phyloP scores from a whole-genome alignment of 768 basidiomycete genomes.

The Jaapia argillacea region DNA sequence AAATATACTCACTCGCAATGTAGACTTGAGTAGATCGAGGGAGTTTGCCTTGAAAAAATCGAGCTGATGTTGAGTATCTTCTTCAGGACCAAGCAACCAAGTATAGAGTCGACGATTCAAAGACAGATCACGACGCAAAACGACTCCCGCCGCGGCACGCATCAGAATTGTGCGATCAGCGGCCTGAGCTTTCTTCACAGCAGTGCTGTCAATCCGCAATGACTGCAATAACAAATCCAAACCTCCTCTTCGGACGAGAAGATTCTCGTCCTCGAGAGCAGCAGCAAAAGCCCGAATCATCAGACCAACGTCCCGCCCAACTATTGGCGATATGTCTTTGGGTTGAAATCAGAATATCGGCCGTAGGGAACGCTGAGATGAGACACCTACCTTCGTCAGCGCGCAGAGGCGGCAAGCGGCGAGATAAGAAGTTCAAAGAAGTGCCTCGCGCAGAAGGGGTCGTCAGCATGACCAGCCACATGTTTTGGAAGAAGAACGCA shows the following conservation, averaged over 20 bases:
- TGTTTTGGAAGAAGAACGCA: conserved; percentile 90
- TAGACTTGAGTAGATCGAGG: conserved; percentile 58
- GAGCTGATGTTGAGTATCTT: conserved; percentile 66
- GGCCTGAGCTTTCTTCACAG: conserved; percentile 54
- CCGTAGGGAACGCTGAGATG: not conserved
- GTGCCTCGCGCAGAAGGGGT: conserved; percentile 79
- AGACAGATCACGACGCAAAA: conserved; percentile 86
- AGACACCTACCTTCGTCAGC: conserved; percentile 52
- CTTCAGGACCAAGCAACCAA: conserved; percentile 84
- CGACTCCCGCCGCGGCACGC: conserved; percentile 79
- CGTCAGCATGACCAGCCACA: conserved; percentile 91
- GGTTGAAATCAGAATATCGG: conserved; percentile 2
- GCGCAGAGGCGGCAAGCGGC: conserved; percentile 63
- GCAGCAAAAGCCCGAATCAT: conserved; percentile 92
- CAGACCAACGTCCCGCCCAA: conserved; percentile 82
- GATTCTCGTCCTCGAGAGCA: conserved; percentile 87
- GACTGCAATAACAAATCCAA: conserved; percentile 79
- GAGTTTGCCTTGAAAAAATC: conserved; percentile 59
- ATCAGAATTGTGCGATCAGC: conserved; percentile 79
- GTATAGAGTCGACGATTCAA: conserved; percentile 87
- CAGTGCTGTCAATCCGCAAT: conserved; percentile 61
- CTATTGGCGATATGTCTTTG: conserved; percentile 57
- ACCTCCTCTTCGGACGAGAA: conserved; percentile 79
- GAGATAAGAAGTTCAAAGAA: conserved; percentile 78
- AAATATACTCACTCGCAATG: conserved; percentile 46